Conservation (phyloP, 805 yeast genomes). For the Kuraishia capsulata region DNA sequence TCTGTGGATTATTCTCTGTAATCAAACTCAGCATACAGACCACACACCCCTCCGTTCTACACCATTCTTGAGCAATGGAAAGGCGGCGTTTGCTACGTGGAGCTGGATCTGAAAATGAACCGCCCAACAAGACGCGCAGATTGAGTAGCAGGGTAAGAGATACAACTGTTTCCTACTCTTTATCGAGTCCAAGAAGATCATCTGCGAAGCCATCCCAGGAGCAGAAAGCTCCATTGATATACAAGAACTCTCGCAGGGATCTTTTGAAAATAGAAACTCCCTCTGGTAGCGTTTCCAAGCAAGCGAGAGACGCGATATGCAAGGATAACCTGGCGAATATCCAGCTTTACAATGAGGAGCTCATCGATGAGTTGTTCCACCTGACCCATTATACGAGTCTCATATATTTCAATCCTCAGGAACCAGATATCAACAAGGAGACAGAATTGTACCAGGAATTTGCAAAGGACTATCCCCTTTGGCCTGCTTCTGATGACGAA, state of each 20-base stretch:
- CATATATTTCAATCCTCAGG: constrained; percentile 50
- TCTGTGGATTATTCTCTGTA: too few relatives aligned
- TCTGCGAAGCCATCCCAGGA: too few relatives aligned
- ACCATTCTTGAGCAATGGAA: too few relatives aligned
- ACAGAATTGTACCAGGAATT: constrained; percentile 24
- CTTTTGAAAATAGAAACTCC: too few relatives aligned
- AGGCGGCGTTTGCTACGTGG: not conserved
- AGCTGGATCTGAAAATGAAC: not conserved
- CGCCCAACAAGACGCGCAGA: not conserved
- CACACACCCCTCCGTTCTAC: too few relatives aligned
- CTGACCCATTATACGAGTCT: constrained; percentile 51
- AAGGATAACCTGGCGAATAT: constrained; percentile 31
- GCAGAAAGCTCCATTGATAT: not conserved
- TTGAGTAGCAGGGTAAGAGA: not conserved
- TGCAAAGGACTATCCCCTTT: constrained; percentile 23
- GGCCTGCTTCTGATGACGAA: constrained; percentile 22
- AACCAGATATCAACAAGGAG: constrained; percentile 20
- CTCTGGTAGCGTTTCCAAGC: too few relatives aligned
- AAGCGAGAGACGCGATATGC: not conserved
- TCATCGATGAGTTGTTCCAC: constrained; percentile 57
- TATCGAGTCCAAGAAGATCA: too few relatives aligned
- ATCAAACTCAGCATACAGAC: too few relatives aligned
- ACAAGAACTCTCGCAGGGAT: not conserved
- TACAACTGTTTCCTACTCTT: not conserved
- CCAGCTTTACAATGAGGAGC: constrained; percentile 34